phyloP scores from a whole-genome alignment of 169 alveolate species.

The Cryptosporidium bovis region DNA sequence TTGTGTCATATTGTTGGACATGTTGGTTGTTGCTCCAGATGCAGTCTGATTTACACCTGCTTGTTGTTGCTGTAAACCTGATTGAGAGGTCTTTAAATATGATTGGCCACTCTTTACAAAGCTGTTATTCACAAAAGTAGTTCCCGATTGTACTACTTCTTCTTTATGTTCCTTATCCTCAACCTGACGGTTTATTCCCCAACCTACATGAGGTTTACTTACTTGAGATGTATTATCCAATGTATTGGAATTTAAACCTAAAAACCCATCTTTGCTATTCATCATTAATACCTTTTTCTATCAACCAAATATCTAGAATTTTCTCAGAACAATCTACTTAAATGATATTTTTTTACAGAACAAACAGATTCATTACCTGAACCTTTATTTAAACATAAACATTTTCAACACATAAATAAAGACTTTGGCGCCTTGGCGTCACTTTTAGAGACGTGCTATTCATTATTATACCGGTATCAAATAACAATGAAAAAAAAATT shows the following conservation, averaged over 20 bases:
- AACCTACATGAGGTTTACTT: constrained; percentile 32
- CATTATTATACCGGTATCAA: constrained; percentile 13
- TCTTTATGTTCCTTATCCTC: constrained; percentile 51
- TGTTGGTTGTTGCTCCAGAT: neutral
- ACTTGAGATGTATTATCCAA: constrained; percentile 33
- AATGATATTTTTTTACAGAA: too few relatives aligned
- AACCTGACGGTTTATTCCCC: constrained; percentile 56
- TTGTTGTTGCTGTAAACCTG: neutral
- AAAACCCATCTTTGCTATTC: constrained; percentile 44
- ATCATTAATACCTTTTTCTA: neutral
- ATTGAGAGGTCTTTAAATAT: constrained; percentile 6
- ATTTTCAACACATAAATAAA: neutral
- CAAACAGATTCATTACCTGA: too few relatives aligned
- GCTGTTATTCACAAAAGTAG: neutral
- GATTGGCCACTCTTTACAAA: neutral
- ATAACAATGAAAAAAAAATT: too few relatives aligned
- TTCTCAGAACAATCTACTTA: too few relatives aligned
- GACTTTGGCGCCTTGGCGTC: constrained; percentile 64
- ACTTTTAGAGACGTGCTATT: constrained; percentile 23
- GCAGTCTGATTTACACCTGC: neutral
- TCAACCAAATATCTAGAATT: too few relatives aligned
- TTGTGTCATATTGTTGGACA: neutral
- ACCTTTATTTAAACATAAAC: too few relatives aligned
- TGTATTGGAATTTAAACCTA: constrained; percentile 44
- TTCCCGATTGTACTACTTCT: neutral